These are phyloP conservation scores for Aspergillus puulaauensis DNA, from an alignment of 2,329 filamentous ascomycete genomes.

Conservation along the genomic window DNA sequence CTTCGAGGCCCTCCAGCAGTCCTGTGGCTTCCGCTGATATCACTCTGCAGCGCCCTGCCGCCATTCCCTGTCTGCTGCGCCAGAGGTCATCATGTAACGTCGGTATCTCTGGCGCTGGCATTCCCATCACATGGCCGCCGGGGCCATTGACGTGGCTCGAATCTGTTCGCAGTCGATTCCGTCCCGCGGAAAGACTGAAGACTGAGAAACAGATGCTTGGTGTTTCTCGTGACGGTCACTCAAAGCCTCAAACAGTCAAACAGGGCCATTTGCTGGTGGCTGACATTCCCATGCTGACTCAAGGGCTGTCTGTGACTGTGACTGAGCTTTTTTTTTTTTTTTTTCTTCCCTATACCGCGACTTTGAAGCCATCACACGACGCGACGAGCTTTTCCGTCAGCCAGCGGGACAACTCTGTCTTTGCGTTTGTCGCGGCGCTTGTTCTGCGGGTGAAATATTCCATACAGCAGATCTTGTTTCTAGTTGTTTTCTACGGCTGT, in stretches of 20 bases:
- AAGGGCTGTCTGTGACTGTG: neutral
- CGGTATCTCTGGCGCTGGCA: neutral
- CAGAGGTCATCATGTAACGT: conserved; percentile 5
- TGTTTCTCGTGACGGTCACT: conserved; percentile 15
- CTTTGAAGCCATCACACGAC: conserved; percentile 22
- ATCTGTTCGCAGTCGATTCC: conserved; percentile 15
- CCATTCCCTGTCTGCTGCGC: neutral
- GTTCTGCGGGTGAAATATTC: conserved; percentile 2
- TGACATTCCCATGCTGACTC: conserved; percentile 10
- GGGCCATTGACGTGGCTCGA: conserved; percentile 19
- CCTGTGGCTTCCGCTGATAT: neutral
- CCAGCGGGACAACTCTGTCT: conserved; percentile 1
- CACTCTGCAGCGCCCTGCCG: neutral
- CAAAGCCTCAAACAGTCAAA: conserved; percentile 10
- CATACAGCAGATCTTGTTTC: conserved; percentile 1
- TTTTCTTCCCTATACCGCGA: conserved; percentile 18
- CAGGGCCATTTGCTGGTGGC: neutral
- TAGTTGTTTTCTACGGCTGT: conserved; percentile 1
- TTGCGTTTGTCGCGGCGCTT: neutral
- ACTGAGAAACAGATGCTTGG: neutral
- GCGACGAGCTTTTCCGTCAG: conserved; percentile 4
- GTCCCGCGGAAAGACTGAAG: conserved; percentile 6
- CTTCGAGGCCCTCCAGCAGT: conserved; percentile 6
- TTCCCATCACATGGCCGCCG: conserved; percentile 16
- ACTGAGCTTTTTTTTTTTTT: neutral